phyloP scores from a whole-genome alignment of 1,284 basidiomycete species.

The Ceratobasidium papillatum region DNA sequence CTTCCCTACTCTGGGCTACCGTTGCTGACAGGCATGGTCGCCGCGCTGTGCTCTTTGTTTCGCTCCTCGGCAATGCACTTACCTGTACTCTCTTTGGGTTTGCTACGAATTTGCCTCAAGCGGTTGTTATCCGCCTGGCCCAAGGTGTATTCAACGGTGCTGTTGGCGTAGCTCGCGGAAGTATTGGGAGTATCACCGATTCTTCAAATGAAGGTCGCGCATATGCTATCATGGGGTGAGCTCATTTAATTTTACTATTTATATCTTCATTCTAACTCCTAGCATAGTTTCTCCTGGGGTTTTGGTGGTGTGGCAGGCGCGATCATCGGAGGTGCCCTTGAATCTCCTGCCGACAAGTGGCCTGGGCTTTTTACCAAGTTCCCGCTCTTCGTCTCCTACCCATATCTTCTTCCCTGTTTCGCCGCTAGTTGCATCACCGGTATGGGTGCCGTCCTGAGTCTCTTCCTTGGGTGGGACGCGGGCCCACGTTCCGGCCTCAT shows the following conservation, averaged over 20 bases:
- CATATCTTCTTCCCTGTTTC: slow-evolving; percentile 91
- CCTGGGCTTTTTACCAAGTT: slow-evolving; percentile 73
- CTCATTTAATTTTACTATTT: slow-evolving; percentile 13
- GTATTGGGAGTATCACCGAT: slow-evolving; percentile 89
- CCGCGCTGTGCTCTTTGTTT: slow-evolving; percentile 84
- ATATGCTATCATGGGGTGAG: slow-evolving; percentile 88
- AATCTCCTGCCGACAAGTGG: slow-evolving; percentile 87
- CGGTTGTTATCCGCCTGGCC: slow-evolving; percentile 86
- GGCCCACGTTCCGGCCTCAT: slow-evolving; percentile 87
- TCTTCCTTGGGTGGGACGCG: slow-evolving; percentile 91
- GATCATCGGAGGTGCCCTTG: slow-evolving; percentile 86
- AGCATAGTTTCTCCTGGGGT: slow-evolving; percentile 85
- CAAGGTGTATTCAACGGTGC: slow-evolving; percentile 97
- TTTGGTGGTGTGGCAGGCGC: slow-evolving; percentile 92
- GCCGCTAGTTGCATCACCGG: slow-evolving; percentile 80
- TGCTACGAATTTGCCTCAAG: slow-evolving; percentile 79
- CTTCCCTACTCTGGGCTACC: slow-evolving; percentile 92
- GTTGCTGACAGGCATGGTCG: slow-evolving; percentile 91
- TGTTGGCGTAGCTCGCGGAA: slow-evolving; percentile 91
- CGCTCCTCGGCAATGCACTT: slow-evolving; percentile 82
- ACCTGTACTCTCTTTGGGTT: slow-evolving; percentile 89
- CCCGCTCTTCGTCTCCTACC: slow-evolving; percentile 79
- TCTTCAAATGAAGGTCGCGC: slow-evolving; percentile 91
- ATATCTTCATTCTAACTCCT: not conserved
- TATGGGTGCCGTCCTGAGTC: slow-evolving; percentile 82